These are phyloP conservation scores for Cyberlindnera bimundalis DNA, from an alignment of 805 yeast species.

Conservation along the genomic window DNA sequence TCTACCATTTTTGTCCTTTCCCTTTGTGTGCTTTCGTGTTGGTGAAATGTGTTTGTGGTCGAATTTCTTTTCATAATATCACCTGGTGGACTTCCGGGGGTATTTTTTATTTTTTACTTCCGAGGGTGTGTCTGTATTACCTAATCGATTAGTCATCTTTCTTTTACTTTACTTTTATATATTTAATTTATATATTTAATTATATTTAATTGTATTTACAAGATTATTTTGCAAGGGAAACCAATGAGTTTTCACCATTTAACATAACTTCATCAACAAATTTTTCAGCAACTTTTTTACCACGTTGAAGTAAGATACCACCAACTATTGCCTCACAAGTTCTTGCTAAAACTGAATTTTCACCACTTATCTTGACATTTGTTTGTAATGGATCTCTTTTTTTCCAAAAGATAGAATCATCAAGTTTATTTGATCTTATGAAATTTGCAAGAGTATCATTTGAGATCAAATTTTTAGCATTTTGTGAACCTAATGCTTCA, in stretches of 20 bases:
- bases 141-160: neutral
- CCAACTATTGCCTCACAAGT: constrained; percentile 63
- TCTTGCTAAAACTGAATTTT: constrained; percentile 49
- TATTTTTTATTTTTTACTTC: too few species aligned
- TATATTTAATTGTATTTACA: too few species aligned
- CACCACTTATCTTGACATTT: constrained; percentile 49
- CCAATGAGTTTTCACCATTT: constrained; percentile 24
- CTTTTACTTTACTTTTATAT: too few species aligned
- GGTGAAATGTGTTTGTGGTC: too few species aligned
- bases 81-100: too few species aligned
- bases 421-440: constrained; percentile 46
- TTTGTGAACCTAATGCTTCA: constrained; percentile 55
- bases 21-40: neutral
- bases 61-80: neutral
- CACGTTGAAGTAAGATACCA: constrained; percentile 61
- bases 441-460: constrained; percentile 49
- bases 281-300: constrained; percentile 52
- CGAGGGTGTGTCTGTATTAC: too few species aligned
- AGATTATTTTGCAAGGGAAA: constrained; percentile 12
- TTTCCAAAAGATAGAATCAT: constrained; percentile 63
- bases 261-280: constrained; percentile 53
- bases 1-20: constrained; percentile 53
- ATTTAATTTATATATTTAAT: too few species aligned
- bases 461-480: constrained; percentile 49
- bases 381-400: constrained; percentile 46